Base-by-base conservation (phyloP, 2,329 filamentous ascomycete genomes). In the Penicillium sp. region DNA sequence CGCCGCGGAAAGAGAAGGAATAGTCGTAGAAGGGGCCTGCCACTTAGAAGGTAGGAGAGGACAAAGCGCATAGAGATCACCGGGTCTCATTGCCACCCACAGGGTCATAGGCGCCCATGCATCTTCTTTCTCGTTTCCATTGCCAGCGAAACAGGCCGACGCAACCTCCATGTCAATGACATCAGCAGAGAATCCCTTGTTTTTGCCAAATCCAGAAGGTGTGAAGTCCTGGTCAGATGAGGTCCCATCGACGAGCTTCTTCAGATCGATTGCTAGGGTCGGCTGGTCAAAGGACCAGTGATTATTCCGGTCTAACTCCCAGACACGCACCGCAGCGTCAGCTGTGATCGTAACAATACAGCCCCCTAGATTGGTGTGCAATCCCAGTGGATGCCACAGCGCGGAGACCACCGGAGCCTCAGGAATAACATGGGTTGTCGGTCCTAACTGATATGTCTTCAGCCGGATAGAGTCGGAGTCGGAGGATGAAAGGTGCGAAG, bases 31-130 rank as follows among this genome's bases (percentile, higher is more conserved):
- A 15, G 89, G 87, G 25, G 89, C 87, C 25, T 90, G 86, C 92
- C 93, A 97, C 67, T 89, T 91, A 51, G 87, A 86, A 0, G 94
- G 94, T 33, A 99, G 80, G 41, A 99, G 81, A 2, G 94, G 94
- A 71, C 93, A 97, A 9, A 99, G 80, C 2, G 93, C 93, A 70
- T 99, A 99, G 6, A 97, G 84, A 70, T 97, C 93, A 4, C 94
- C 94, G 59, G 91, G 89, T 38, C 86, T 86, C 89, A 97, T 99
- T n/a, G 93, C 92, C 51, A 97, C 80, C 91, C 93, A 99, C 12
- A 99, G 81, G 0, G 94, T 97, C 90, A 97, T 97, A 10, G 93
- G 86, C 8, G 92, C 90, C 94, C 94, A 99, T 2, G 84, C 83
- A 67, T 85, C 80, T 62, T 87, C 84, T 38, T 82, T 82, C 54